A percentile compares a stretch with the other conserved stretches of the same genome.
These are phyloP conservation scores for Exophiala dermatitidis DNA, from an alignment of 2,329 filamentous ascomycete species.

Conservation along the genomic window DNA sequence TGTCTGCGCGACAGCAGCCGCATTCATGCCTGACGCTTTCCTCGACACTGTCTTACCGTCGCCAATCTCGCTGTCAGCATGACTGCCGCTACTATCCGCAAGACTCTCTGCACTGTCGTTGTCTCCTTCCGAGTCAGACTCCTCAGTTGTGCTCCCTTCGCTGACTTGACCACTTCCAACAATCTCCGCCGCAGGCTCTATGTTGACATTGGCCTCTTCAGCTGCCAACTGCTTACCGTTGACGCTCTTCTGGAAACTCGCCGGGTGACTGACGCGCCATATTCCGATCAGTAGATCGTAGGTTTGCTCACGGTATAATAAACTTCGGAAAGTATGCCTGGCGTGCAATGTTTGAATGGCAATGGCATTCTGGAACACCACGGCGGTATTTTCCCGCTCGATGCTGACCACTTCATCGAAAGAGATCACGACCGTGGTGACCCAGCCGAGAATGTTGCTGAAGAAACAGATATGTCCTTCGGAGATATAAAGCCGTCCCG, in stretches of 20 bases:
- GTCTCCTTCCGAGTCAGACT: constrained; percentile 43
- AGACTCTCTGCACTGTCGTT: constrained; percentile 54
- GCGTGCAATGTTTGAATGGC: constrained; percentile 95
- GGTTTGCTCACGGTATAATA: constrained; percentile 87
- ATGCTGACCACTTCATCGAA: constrained; percentile 97
- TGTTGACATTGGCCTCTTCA: constrained; percentile 81
- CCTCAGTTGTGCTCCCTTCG: constrained; percentile 59
- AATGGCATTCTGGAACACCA: constrained; percentile 94
- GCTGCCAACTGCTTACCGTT: constrained; percentile 67
- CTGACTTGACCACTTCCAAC: constrained; percentile 43
- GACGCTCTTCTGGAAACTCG: constrained; percentile 77
- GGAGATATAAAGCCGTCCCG: constrained; percentile 89
- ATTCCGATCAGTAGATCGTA: constrained; percentile 97
- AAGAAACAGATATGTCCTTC: constrained; percentile 98
- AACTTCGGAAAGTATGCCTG: constrained; percentile 90
- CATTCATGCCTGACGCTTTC: constrained; percentile 58
- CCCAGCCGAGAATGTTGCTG: constrained; percentile 97
- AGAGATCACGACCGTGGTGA: constrained; percentile 93
- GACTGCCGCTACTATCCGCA: constrained; percentile 49
- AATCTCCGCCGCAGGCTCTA: constrained; percentile 67
- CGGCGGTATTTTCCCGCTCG: constrained; percentile 90
- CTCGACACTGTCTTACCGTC: constrained; percentile 52
- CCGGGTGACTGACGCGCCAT: constrained; percentile 91
- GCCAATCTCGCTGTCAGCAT: constrained; percentile 47
- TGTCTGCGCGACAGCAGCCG: constrained; percentile 26